phyloP scores from a whole-genome alignment of 208 protist species.

The Wallacemonas sp. region DNA sequence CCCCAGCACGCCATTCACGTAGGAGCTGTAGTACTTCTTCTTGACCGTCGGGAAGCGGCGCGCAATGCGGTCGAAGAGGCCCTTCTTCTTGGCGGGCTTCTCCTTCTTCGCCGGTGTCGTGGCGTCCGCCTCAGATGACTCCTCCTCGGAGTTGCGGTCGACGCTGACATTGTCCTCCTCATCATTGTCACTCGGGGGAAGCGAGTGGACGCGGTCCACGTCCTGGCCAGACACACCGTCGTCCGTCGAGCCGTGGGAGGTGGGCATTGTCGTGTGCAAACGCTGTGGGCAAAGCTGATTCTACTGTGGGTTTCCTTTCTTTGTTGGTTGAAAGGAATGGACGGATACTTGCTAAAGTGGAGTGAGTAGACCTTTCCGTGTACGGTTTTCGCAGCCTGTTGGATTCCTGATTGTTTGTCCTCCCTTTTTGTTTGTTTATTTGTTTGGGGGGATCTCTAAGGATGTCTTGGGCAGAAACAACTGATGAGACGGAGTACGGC shows the following conservation, averaged over 20 bases:
- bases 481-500: no score
- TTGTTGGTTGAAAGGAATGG: no score
- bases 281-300: no score
- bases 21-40: slow-evolving; percentile 32
- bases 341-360: no score
- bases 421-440: no score
- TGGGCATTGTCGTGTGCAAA: background rate
- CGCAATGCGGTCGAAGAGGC: slow-evolving; percentile 7
- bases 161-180: background rate
- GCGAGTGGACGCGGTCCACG: background rate
- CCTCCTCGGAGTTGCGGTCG: slow-evolving; percentile 1
- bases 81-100: slow-evolving; percentile 15
- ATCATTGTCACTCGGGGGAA: slow-evolving; percentile 4
- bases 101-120: background rate
- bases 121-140: background rate
- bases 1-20: slow-evolving; percentile 22
- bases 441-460: no score
- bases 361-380: no score
- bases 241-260: background rate
- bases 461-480: no score
- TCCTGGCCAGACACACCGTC: slow-evolving; percentile 14
- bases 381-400: no score
- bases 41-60: background rate
- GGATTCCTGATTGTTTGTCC: no score
- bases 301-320: no score